phyloP scores from a whole-genome alignment of 2,329 filamentous ascomycete genomes.

The Remersonia thermophila region DNA sequence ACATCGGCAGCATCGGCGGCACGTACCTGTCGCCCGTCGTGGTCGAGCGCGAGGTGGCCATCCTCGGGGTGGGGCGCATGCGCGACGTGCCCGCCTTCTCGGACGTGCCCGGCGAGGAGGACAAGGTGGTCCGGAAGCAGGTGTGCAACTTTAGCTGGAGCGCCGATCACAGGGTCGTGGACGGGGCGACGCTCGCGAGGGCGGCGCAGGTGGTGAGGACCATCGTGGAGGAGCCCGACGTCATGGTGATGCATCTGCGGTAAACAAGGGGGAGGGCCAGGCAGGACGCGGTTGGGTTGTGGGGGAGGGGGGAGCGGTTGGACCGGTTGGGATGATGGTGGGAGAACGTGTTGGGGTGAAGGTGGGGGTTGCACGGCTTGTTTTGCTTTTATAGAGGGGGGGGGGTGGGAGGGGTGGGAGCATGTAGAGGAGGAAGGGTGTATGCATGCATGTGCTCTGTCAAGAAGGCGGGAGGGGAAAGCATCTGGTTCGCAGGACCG shows the following conservation, averaged over 20 bases:
- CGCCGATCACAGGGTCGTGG: constrained; percentile 85
- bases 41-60: constrained; percentile 80
- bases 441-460: too few species aligned
- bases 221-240: constrained; percentile 73
- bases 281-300: background rate
- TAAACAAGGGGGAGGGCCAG: too few species aligned
- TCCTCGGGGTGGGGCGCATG: constrained; percentile 76
- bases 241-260: constrained; percentile 72
- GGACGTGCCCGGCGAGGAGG: constrained; percentile 32
- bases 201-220: constrained; percentile 71
- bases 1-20: constrained; percentile 90
- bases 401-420: too few species aligned
- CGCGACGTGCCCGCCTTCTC: constrained; percentile 68
- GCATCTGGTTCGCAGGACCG: too few species aligned
- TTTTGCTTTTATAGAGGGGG: too few species aligned
- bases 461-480: too few species aligned
- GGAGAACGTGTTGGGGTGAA: background rate
- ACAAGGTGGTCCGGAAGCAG: constrained; percentile 59
- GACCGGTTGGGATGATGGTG: background rate
- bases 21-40: constrained; percentile 87
- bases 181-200: constrained; percentile 87
- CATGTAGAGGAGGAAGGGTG: too few species aligned
- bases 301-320: background rate
- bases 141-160: constrained; percentile 92
- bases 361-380: background rate